Conservation (phyloP, 345 rosid genomes). For the Euclidium syriacum region DNA sequence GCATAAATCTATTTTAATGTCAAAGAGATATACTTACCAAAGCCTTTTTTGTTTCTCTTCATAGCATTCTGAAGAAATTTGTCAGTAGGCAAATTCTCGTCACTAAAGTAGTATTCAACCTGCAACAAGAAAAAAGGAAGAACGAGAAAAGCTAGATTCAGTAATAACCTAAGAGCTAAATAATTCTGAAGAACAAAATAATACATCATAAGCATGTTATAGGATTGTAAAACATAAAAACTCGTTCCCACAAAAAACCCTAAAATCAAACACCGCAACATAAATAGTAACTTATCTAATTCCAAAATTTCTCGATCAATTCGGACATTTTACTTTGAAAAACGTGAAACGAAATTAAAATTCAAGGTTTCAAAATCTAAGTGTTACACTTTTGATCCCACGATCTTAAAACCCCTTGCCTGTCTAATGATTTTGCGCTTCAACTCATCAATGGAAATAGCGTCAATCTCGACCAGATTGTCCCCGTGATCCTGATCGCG, state of each 20-base stretch:
- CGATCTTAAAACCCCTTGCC: slow-evolving; percentile 26
- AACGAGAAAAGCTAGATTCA: background rate
- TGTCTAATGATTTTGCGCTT: slow-evolving; percentile 62
- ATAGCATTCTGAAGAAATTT: slow-evolving; percentile 60
- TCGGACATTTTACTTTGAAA: background rate
- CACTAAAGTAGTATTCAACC: slow-evolving; percentile 95
- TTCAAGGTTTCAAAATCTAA: background rate
- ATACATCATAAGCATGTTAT: background rate
- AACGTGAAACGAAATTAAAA: background rate
- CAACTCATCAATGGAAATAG: slow-evolving; percentile 39
- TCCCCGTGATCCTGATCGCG: slow-evolving; percentile 32
- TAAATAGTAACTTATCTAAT: background rate
- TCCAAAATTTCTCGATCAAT: background rate
- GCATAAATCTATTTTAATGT: background rate
- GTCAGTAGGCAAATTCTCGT: slow-evolving; percentile 80
- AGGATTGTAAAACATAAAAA: too few species aligned
- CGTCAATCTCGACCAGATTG: slow-evolving; percentile 21
- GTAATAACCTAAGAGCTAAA: background rate
- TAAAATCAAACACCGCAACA: background rate
- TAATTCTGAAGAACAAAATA: background rate
- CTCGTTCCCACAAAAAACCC: too few species aligned
- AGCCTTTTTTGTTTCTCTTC: slow-evolving; percentile 74
- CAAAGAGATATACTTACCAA: slow-evolving; percentile 44
- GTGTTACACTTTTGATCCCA: background rate
- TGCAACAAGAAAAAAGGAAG: slow-evolving; percentile 22